Conservation (phyloP, 805 yeast species). For the Wickerhamomyces subpelliculosus region DNA sequence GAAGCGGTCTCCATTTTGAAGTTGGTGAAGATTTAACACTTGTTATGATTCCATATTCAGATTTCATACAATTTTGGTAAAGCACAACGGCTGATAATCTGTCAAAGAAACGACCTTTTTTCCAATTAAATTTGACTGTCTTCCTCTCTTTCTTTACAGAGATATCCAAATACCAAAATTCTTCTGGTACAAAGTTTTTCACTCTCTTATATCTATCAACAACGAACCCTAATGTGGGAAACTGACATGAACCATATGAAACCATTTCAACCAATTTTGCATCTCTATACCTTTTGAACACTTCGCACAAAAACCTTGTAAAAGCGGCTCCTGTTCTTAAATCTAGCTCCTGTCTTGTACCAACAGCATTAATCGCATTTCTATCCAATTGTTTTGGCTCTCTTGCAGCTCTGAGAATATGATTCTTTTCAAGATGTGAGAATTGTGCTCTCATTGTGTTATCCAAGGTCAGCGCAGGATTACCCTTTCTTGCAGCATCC, state of each 20-base stretch:
- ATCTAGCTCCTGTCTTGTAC: constrained; percentile 81
- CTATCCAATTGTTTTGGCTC: constrained; percentile 58
- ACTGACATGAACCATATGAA: constrained; percentile 93
- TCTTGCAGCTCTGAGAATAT: constrained; percentile 67
- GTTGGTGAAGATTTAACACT: constrained; percentile 56
- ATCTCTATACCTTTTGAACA: constrained; percentile 28
- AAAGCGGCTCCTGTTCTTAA: constrained; percentile 83
- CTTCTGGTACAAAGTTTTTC: constrained; percentile 63
- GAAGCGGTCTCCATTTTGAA: constrained; percentile 74
- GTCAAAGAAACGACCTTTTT: constrained; percentile 66
- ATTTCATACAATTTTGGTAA: constrained; percentile 59
- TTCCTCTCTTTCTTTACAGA: constrained; percentile 36
- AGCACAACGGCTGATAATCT: constrained; percentile 53
- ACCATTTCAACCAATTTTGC: constrained; percentile 17
- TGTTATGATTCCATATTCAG: constrained; percentile 43
- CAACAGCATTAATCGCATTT: constrained; percentile 75
- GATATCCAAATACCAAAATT: constrained; percentile 69
- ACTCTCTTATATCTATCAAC: constrained; percentile 85
- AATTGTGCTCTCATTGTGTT: constrained; percentile 71
- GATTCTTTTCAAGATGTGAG: constrained; percentile 77
- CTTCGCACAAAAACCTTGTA: constrained; percentile 69
- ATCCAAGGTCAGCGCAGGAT: constrained; percentile 37
- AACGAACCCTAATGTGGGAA: constrained; percentile 94
- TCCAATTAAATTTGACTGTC: constrained; percentile 58
- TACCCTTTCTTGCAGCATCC: constrained; percentile 51